phyloP scores from a whole-genome alignment of 257 asterid genomes.

The Lavandula angustifolia region DNA sequence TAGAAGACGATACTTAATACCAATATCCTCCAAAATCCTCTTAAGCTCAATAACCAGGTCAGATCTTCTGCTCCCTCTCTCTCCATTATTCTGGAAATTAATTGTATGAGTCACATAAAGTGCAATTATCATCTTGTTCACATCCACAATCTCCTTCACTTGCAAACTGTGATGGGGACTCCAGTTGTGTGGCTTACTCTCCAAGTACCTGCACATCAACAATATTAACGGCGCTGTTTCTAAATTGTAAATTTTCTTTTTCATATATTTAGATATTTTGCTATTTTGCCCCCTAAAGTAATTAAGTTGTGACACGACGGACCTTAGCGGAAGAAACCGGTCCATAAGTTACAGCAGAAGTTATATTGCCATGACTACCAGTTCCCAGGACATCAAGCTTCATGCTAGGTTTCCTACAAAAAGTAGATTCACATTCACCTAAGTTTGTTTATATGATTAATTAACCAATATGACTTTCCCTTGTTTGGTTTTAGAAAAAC shows the following conservation, averaged over 20 bases:
- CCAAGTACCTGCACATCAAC: conserved; percentile 46
- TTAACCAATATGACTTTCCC: too few relatives aligned
- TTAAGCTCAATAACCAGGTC: conserved; percentile 59
- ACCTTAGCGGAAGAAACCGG: conserved; percentile 42
- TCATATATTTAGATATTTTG: too few relatives aligned
- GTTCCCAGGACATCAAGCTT: conserved; percentile 42
- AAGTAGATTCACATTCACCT: conserved; percentile 20
- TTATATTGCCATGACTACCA: too few relatives aligned
- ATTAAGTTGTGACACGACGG: conserved; percentile 19
- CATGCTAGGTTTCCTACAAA: conserved; percentile 43
- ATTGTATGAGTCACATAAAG: conserved; percentile 56
- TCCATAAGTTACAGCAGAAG: conserved; percentile 34
- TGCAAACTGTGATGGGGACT: conserved; percentile 54
- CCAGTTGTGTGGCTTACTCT: conserved; percentile 71
- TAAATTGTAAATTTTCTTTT: too few relatives aligned
- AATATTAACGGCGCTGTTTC: too few relatives aligned
- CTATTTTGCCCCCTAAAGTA: too few relatives aligned
- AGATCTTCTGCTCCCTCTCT: conserved; percentile 46
- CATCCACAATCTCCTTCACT: conserved; percentile 56
- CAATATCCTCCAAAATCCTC: conserved; percentile 52
- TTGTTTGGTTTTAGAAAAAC: too few relatives aligned
- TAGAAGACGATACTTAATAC: conserved; percentile 51
- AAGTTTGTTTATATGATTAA: conserved; percentile 12
- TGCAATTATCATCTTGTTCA: conserved; percentile 54
- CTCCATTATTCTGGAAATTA: conserved; percentile 60